Conservation (phyloP, 805 yeast species). For the Candida maesae region DNA sequence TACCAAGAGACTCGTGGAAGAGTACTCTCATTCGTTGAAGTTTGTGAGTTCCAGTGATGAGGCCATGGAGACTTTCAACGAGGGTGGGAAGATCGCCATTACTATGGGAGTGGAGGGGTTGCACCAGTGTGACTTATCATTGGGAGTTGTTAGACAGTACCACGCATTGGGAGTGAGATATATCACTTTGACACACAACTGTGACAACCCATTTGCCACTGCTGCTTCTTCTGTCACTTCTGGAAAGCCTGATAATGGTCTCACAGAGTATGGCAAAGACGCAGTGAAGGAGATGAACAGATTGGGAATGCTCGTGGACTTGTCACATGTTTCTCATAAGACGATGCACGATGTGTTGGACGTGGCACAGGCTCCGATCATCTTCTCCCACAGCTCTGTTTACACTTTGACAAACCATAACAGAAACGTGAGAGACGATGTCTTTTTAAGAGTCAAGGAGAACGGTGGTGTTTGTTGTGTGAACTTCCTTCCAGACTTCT, state of each 20-base stretch:
- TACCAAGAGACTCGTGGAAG: conserved; percentile 39
- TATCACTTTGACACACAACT: conserved; percentile 50
- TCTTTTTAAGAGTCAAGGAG: conserved; percentile 34
- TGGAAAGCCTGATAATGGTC: conserved; percentile 43
- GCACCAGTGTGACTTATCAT: conserved; percentile 49
- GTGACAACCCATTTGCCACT: conserved; percentile 56
- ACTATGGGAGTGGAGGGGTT: conserved; percentile 53
- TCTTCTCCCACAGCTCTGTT: conserved; percentile 48
- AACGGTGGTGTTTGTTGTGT: conserved; percentile 47
- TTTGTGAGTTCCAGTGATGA: conserved; percentile 40
- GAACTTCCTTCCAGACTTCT: conserved; percentile 42
- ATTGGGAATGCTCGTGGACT: conserved; percentile 49
- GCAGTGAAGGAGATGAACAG: conserved; percentile 48
- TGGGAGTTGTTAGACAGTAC: conserved; percentile 48
- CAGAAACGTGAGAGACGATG: conserved; percentile 48
- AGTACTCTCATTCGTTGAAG: conserved; percentile 36
- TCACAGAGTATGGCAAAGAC: conserved; percentile 38
- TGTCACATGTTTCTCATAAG: conserved; percentile 46
- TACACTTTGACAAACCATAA: conserved; percentile 36
- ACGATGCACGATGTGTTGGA: conserved; percentile 44
- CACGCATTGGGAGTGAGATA: conserved; percentile 50
- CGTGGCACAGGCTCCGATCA: conserved; percentile 41
- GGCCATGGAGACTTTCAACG: conserved; percentile 34
- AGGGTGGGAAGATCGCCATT: conserved; percentile 36
- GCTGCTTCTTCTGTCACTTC: conserved; percentile 48